phyloP scores from a whole-genome alignment of 106 monocot species.

The Alisma plantagoaquatica region DNA sequence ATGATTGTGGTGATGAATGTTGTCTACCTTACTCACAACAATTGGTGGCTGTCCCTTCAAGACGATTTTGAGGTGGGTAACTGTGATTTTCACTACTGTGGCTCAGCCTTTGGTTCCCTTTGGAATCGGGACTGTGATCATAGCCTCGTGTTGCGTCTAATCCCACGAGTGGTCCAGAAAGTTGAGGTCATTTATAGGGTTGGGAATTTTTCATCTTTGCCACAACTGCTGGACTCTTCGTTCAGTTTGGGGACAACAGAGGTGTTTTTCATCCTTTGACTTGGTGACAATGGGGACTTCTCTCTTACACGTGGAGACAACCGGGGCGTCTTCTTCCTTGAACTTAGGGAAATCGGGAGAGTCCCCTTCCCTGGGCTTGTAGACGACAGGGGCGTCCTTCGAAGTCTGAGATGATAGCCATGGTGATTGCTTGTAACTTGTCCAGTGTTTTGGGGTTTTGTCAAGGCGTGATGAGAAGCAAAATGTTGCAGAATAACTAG shows the following conservation, averaged over 20 bases:
- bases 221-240: background rate
- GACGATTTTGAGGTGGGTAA: constrained; percentile 73
- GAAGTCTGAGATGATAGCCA: constrained; percentile 22
- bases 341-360: too few relatives aligned
- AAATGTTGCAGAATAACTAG: too few relatives aligned
- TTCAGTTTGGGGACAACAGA: background rate
- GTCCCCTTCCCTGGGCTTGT: constrained; percentile 10
- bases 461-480: too few relatives aligned
- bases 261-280: background rate
- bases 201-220: constrained; percentile 50
- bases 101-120: constrained; percentile 64
- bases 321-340: too few relatives aligned
- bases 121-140: constrained; percentile 57
- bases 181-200: constrained; percentile 74
- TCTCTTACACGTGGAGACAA: background rate
- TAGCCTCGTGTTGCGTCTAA: constrained; percentile 75
- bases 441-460: too few relatives aligned
- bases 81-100: constrained; percentile 63
- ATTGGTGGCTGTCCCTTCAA: constrained; percentile 71
- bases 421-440: too few relatives aligned
- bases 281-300: background rate
- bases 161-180: constrained; percentile 76
- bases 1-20: too few relatives aligned
- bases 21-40: constrained; percentile 63
- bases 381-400: constrained; percentile 7